Percentiles rank a stretch among this genome's conserved stretches.
Evolutionary conservation across 2,329 filamentous ascomycete genomes (phyloP).

Genomic region (Nothophoma quercina): DNA sequence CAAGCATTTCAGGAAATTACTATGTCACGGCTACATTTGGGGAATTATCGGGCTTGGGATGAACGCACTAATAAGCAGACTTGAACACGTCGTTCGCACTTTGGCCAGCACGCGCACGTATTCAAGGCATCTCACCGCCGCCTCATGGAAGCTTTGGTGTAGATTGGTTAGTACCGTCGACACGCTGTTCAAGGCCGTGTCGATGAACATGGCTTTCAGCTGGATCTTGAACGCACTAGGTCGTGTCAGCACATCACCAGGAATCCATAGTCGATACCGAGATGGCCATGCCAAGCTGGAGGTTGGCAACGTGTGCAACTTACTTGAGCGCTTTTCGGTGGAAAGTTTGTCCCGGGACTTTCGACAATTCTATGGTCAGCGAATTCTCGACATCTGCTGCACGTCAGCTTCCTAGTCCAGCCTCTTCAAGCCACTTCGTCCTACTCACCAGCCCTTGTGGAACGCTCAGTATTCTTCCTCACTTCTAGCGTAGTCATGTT

Average conservation of each 20-base stretch:
- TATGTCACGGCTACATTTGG: slow-evolving; percentile 6
- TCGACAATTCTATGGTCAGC: slow-evolving; percentile 79
- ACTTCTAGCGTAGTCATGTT: slow-evolving; percentile 78
- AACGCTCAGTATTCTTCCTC: slow-evolving; percentile 69
- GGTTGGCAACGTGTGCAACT: slow-evolving; percentile 42
- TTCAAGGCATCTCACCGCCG: slow-evolving; percentile 75
- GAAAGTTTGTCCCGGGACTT: slow-evolving; percentile 77
- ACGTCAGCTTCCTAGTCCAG: slow-evolving; percentile 18
- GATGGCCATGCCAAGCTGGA: background rate
- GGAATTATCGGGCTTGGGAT: slow-evolving; percentile 9
- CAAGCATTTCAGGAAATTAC: slow-evolving; percentile 21
- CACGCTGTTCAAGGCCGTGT: slow-evolving; percentile 77
- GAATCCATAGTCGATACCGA: background rate
- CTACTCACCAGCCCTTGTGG: slow-evolving; percentile 57
- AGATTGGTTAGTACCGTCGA: slow-evolving; percentile 76
- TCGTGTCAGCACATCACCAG: slow-evolving; percentile 15
- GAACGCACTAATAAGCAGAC: slow-evolving; percentile 66
- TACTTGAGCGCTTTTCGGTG: slow-evolving; percentile 77
- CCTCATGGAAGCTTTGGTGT: slow-evolving; percentile 75
- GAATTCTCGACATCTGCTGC: slow-evolving; percentile 68
- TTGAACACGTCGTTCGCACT: slow-evolving; percentile 62
- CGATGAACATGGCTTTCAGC: slow-evolving; percentile 83
- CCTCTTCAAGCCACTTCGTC: background rate
- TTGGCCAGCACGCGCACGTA: slow-evolving; percentile 67
- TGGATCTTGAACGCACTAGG: slow-evolving; percentile 78